Conservation (phyloP, 106 monocot genomes). For the Apostasia ramifera region DNA sequence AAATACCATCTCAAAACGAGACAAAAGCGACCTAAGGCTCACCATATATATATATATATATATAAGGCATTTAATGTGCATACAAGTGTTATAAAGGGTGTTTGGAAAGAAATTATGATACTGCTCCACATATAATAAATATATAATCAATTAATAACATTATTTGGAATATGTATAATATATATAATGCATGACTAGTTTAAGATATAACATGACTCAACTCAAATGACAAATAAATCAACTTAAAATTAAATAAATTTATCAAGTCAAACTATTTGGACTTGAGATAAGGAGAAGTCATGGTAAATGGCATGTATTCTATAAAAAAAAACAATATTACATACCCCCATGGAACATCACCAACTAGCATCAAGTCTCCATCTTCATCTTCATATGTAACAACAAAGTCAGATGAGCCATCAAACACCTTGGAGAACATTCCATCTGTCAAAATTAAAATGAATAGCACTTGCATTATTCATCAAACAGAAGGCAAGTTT, state of each 20-base stretch:
- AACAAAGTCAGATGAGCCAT: constrained; percentile 68
- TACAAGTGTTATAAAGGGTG: too few species aligned
- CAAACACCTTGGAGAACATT: constrained; percentile 45
- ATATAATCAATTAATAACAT: background rate
- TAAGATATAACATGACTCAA: background rate
- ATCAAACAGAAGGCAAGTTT: background rate
- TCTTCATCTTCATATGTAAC: constrained; percentile 94
- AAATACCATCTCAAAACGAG: too few species aligned
- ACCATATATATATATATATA: too few species aligned
- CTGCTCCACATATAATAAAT: too few species aligned
- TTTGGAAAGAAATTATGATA: too few species aligned
- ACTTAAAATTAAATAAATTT: background rate
- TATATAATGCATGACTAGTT: too few species aligned
- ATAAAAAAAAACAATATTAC: background rate
- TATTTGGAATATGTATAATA: too few species aligned
- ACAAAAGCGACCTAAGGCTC: too few species aligned
- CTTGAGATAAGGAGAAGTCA: background rate
- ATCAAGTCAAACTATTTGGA: background rate
- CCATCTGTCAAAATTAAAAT: constrained; percentile 30
- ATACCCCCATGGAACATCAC: constrained; percentile 98
- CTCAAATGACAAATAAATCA: background rate
- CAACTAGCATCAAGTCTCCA: constrained; percentile 97
- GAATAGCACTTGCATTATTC: background rate
- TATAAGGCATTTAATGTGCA: too few species aligned
- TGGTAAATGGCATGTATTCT: background rate